Conservation (phyloP, 805 yeast species). For the Candida chauliodis region DNA sequence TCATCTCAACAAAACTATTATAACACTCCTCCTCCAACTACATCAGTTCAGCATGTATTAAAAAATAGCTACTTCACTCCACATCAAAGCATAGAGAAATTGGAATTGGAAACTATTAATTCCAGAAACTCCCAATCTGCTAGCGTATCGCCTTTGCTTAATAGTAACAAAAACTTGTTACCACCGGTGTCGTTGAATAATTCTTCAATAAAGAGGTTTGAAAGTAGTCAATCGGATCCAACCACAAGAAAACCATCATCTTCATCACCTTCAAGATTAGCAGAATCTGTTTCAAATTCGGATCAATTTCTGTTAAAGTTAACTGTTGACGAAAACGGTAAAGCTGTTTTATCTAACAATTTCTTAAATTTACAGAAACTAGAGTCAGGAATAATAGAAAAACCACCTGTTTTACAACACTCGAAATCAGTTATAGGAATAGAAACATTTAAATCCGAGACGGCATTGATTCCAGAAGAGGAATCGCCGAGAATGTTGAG, state of each 20-base stretch:
- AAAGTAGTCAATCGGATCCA: neutral
- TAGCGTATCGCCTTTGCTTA: neutral
- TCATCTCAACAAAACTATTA: conserved; percentile 11
- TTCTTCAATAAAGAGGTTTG: neutral
- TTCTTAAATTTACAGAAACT: conserved; percentile 11
- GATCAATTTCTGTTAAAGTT: conserved; percentile 27
- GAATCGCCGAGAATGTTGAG: conserved; percentile 12
- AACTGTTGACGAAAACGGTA: conserved; percentile 39
- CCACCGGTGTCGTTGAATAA: conserved; percentile 10
- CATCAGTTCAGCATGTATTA: neutral
- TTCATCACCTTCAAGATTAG: neutral
- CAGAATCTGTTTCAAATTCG: conserved; percentile 11
- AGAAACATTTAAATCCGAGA: conserved; percentile 12
- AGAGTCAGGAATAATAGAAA: neutral
- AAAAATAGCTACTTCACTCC: conserved; percentile 11
- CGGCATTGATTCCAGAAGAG: neutral
- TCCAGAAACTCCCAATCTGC: neutral
- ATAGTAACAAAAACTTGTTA: conserved; percentile 8
- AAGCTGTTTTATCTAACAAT: conserved; percentile 32
- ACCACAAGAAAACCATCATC: neutral
- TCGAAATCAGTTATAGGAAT: conserved; percentile 27
- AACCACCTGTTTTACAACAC: conserved; percentile 20
- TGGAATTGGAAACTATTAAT: neutral
- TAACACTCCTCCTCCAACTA: conserved; percentile 18
- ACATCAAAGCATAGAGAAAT: conserved; percentile 4